Percentiles rank a stretch among this genome's conserved stretches.
Conservation (phyloP, 169 alveolate species). For the Eimeria sp. region DNA sequence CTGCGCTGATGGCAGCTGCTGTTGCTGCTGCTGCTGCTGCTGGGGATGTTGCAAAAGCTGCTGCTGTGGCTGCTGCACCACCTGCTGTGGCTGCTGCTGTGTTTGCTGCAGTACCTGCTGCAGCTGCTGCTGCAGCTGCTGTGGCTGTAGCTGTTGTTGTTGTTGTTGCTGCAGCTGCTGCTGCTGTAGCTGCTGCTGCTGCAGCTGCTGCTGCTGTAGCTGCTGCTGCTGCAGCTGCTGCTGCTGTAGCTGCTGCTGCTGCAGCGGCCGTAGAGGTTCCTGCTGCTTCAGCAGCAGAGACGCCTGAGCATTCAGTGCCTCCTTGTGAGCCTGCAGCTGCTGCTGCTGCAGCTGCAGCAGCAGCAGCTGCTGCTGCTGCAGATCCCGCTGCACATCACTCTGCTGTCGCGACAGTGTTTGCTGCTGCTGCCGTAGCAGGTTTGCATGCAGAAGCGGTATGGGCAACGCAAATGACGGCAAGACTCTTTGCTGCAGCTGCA, state of each 20-base stretch:
- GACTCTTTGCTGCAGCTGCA: background rate
- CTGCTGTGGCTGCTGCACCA: background rate
- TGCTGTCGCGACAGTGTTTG: background rate
- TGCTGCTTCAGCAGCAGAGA: slow-evolving; percentile 2
- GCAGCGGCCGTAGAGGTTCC: background rate
- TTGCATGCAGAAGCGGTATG: background rate
- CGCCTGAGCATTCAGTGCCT: background rate
- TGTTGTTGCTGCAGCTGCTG: background rate
- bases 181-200: too few relatives aligned
- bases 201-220: too few relatives aligned
- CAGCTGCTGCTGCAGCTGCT: too few relatives aligned
- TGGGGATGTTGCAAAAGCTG: background rate
- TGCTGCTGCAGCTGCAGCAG: slow-evolving; percentile 64
- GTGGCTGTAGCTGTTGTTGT: too few relatives aligned
- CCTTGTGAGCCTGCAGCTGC: background rate
- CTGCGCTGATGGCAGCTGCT: background rate
- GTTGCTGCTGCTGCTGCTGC: background rate
- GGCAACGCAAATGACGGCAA: background rate
- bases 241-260: slow-evolving; percentile 11
- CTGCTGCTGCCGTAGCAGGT: slow-evolving; percentile 29
- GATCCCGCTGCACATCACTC: background rate
- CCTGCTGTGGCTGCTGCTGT: too few relatives aligned
- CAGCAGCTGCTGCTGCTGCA: slow-evolving; percentile 8
- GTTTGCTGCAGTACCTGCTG: too few relatives aligned
- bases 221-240: too few relatives aligned